Percentiles rank a stretch among this genome's conserved stretches.
Evolutionary conservation across 768 basidiomycete genomes (phyloP).

Genomic region (Boletus speciosus): DNA sequence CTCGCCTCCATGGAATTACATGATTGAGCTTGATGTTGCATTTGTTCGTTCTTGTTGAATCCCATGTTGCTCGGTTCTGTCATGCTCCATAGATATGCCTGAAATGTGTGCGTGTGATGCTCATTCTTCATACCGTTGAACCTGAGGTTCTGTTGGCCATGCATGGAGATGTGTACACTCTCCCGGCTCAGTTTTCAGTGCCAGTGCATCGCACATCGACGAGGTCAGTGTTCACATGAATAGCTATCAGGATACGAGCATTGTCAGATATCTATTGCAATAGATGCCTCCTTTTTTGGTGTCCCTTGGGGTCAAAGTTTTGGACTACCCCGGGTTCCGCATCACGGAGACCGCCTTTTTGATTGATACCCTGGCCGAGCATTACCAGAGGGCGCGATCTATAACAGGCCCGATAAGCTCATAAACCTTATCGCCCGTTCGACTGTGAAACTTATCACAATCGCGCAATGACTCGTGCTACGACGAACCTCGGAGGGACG

Average conservation of each 20-base stretch:
- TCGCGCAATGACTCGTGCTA: conserved; percentile 28
- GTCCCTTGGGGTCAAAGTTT: no score
- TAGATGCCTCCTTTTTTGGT: neutral
- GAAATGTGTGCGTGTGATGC: neutral
- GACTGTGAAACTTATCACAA: neutral
- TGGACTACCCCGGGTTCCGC: neutral
- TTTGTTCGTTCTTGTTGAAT: conserved; percentile 3
- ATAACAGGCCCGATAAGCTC: neutral
- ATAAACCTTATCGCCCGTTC: neutral
- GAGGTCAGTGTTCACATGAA: neutral
- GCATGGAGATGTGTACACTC: no score
- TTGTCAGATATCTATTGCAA: neutral
- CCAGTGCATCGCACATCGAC: neutral
- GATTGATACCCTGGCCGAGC: neutral
- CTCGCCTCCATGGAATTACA: conserved; percentile 13
- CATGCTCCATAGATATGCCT: neutral
- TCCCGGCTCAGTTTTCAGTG: neutral
- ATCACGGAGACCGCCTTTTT: neutral
- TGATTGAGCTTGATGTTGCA: conserved; percentile 3
- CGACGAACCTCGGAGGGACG: conserved; percentile 37
- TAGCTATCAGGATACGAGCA: no score
- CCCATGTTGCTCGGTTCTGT: neutral
- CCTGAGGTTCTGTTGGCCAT: neutral
- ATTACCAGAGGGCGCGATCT: neutral
- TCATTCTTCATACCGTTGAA: neutral